These are phyloP conservation scores for Tetrahymena borealis DNA, from an alignment of 73 alveolate species.

Conservation along the genomic window DNA sequence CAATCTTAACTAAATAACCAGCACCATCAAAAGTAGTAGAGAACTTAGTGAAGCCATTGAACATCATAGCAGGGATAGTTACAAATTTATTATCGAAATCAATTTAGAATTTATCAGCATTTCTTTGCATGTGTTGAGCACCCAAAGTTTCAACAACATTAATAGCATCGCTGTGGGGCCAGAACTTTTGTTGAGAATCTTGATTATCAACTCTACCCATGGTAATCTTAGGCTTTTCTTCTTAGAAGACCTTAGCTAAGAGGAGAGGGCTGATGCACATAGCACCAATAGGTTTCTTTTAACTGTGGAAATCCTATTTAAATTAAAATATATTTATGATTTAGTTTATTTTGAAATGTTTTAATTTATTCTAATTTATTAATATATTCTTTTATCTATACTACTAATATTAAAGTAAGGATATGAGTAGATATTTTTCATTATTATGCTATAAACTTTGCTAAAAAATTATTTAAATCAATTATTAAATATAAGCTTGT, in stretches of 20 bases:
- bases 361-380: neutral
- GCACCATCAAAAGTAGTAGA: neutral
- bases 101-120: constrained; percentile 22
- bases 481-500: too few species aligned
- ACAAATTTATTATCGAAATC: constrained; percentile 29
- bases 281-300: constrained; percentile 47
- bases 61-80: constrained; percentile 54
- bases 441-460: too few species aligned
- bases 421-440: too few species aligned
- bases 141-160: constrained; percentile 53
- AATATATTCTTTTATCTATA: too few species aligned
- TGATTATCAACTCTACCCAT: constrained; percentile 45
- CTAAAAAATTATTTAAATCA: too few species aligned
- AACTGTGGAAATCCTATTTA: constrained; percentile 12
- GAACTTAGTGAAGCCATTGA: neutral
- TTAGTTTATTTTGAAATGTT: neutral
- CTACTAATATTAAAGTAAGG: too few species aligned
- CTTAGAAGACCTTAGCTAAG: constrained; percentile 52
- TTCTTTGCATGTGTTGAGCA: constrained; percentile 20
- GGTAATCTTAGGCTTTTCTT: neutral
- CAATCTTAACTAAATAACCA: neutral
- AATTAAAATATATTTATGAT: neutral
- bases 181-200: constrained; percentile 34
- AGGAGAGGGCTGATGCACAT: constrained; percentile 55
- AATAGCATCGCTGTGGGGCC: constrained; percentile 57